phyloP scores from a whole-genome alignment of 2,329 filamentous ascomycete genomes.

The Acephala macrosclerotiorum region DNA sequence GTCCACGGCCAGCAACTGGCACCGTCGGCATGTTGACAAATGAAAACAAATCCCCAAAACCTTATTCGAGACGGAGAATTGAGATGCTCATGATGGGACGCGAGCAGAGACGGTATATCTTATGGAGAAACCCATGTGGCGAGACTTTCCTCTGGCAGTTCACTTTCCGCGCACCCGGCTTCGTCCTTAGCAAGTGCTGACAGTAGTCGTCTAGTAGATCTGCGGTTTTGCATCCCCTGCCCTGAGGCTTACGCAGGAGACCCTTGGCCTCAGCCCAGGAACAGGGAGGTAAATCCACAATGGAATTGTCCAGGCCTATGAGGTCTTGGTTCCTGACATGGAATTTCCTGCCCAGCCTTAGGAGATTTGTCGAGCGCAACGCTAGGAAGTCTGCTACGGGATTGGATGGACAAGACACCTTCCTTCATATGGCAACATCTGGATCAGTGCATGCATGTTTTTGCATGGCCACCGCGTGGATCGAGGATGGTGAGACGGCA shows the following conservation, averaged over 20 bases:
- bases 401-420: neutral
- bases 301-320: neutral
- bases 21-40: slow-evolving; percentile 6
- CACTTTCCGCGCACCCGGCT: neutral
- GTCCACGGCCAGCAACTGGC: slow-evolving; percentile 30
- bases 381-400: slow-evolving; percentile 1
- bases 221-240: neutral
- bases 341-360: neutral
- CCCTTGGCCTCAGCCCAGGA: neutral
- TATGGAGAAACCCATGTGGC: slow-evolving; percentile 13
- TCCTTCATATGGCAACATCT: neutral
- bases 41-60: neutral
- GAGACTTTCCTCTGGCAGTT: neutral
- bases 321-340: neutral
- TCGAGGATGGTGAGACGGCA: slow-evolving; percentile 7
- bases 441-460: too few species aligned
- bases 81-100: neutral
- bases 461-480: neutral
- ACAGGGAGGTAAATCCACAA: neutral
- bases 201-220: neutral
- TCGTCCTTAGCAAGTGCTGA: slow-evolving; percentile 10
- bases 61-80: slow-evolving; percentile 1
- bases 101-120: neutral
- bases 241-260: slow-evolving; percentile 4
- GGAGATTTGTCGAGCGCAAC: neutral